Evolutionary conservation across 148 eudicot species (phyloP).

Genomic region (Silene latifolia): DNA sequence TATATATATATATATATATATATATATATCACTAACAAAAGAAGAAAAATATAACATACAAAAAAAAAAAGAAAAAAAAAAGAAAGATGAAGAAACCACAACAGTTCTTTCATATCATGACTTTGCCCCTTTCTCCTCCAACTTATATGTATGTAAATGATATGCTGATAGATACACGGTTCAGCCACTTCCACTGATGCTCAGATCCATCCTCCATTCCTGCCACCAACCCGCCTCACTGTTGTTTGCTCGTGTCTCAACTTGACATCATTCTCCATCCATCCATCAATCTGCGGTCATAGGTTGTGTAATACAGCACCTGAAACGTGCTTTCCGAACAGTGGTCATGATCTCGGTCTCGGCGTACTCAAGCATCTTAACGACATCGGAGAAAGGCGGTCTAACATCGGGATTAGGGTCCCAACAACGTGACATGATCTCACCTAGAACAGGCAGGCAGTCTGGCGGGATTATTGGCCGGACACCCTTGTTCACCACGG

Average conservation of each 20-base stretch:
- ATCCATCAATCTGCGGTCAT: constrained; percentile 74
- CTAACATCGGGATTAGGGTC: constrained; percentile 75
- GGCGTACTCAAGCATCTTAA: constrained; percentile 82
- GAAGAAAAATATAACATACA: too few relatives aligned
- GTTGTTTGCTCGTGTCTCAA: constrained; percentile 13
- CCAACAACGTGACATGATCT: constrained; percentile 96
- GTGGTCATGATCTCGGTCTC: constrained; percentile 86
- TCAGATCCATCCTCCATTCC: too few relatives aligned
- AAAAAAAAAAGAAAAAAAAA: too few relatives aligned
- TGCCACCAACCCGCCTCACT: too few relatives aligned
- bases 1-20: too few relatives aligned
- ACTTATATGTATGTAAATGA: too few relatives aligned
- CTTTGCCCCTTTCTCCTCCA: too few relatives aligned
- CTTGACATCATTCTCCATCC: constrained; percentile 9
- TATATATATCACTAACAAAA: too few relatives aligned
- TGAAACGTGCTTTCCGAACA: constrained; percentile 89
- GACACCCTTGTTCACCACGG: constrained; percentile 90
- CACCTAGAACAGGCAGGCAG: constrained; percentile 71
- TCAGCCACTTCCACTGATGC: too few relatives aligned
- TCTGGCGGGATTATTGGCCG: constrained; percentile 73
- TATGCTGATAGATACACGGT: too few relatives aligned
- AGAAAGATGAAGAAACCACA: too few relatives aligned
- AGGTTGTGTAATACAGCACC: constrained; percentile 92
- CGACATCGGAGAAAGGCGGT: constrained; percentile 76
- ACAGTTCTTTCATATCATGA: too few relatives aligned